Conservation (phyloP, 2,329 filamentous ascomycete species). For the Colletotrichum eremochloae region DNA sequence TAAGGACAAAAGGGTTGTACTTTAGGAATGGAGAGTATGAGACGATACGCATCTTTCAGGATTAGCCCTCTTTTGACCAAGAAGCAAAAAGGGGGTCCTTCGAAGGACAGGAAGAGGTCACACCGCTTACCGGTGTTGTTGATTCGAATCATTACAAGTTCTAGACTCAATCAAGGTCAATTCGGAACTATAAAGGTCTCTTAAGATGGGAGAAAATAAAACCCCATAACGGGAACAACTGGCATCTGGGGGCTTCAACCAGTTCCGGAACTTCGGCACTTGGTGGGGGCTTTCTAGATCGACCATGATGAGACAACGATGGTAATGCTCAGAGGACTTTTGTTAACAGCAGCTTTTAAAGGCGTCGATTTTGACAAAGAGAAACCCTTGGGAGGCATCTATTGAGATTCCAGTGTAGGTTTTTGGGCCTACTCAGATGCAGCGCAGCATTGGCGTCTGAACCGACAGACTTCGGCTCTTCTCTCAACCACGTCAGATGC, state of each 20-base stretch:
- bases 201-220: neutral
- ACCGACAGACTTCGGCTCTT: constrained; percentile 49
- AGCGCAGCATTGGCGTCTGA: constrained; percentile 9
- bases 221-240: neutral
- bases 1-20: neutral
- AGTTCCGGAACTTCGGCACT: neutral
- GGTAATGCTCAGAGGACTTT: neutral
- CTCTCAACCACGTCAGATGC: constrained; percentile 49
- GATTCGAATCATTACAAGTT: neutral
- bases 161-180: neutral
- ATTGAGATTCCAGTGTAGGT: constrained; percentile 47
- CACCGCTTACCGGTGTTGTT: neutral
- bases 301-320: neutral
- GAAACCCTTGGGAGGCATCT: neutral
- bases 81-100: neutral
- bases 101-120: neutral
- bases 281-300: neutral
- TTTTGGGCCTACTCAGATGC: constrained; percentile 48
- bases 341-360: neutral
- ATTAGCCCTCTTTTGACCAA: neutral
- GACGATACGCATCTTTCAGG: neutral
- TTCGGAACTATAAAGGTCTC: neutral
- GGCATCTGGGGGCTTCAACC: neutral
- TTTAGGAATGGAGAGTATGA: neutral
- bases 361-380: neutral